A percentile compares a stretch with the other conserved stretches of the same genome.
Evolutionary conservation across 1,284 basidiomycete genomes (phyloP).

Genomic region (Cryptococcus sp.): DNA sequence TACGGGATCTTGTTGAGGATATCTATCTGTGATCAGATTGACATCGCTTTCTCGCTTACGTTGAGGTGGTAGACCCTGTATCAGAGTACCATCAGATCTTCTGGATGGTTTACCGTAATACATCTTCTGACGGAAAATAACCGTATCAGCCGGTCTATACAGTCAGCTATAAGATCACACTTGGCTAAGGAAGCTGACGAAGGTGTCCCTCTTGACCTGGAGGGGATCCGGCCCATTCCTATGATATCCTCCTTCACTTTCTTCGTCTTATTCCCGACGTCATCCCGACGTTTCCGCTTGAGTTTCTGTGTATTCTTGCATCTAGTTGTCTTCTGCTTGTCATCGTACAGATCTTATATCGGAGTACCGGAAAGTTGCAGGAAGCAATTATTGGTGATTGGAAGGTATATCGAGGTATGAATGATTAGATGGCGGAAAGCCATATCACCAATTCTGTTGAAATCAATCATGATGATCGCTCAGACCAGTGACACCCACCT

Average conservation of each 20-base stretch:
- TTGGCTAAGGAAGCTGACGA: neutral
- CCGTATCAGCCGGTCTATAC: constrained; percentile 16
- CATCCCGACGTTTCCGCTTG: constrained; percentile 7
- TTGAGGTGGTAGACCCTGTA: constrained; percentile 33
- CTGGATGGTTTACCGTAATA: constrained; percentile 40
- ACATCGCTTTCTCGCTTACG: constrained; percentile 21
- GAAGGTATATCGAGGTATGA: constrained; percentile 46
- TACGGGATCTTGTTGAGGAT: constrained; percentile 12
- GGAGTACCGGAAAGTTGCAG: constrained; percentile 50
- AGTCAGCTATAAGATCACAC: neutral
- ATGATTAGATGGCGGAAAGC: constrained; percentile 48
- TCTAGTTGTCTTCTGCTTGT: neutral
- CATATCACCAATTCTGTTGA: constrained; percentile 44
- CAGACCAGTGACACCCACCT: constrained; percentile 13
- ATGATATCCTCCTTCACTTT: neutral
- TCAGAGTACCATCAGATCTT: constrained; percentile 8
- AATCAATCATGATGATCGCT: neutral
- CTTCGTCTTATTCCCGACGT: neutral
- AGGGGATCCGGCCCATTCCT: no score
- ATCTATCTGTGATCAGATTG: constrained; percentile 21
- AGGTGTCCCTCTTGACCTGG: no score
- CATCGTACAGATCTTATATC: constrained; percentile 35
- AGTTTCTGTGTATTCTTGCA: neutral
- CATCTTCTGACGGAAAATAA: constrained; percentile 34
- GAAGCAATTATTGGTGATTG: constrained; percentile 49